phyloP scores from a whole-genome alignment of 345 rosid species.

The Cardamine occulta region DNA sequence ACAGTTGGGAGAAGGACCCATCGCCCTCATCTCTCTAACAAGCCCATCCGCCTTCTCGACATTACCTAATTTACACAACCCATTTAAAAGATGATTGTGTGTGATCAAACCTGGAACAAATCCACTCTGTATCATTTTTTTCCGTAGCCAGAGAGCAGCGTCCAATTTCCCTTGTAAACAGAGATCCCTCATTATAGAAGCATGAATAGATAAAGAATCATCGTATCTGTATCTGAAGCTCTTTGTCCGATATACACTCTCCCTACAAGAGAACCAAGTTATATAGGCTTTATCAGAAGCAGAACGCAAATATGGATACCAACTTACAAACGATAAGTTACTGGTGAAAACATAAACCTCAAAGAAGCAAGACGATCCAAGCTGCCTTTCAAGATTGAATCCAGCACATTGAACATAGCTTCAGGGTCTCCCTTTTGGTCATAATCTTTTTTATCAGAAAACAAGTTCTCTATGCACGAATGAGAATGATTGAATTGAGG shows the following conservation, averaged over 20 bases:
- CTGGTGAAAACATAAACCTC: slow-evolving; percentile 47
- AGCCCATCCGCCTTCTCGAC: slow-evolving; percentile 61
- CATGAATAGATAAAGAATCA: slow-evolving; percentile 36
- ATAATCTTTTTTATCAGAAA: slow-evolving; percentile 40
- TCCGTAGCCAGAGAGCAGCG: slow-evolving; percentile 66
- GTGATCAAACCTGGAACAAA: slow-evolving; percentile 59
- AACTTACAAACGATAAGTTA: not conserved
- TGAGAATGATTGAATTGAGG: slow-evolving; percentile 31
- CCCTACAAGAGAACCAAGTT: slow-evolving; percentile 53
- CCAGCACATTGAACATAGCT: slow-evolving; percentile 57
- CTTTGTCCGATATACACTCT: slow-evolving; percentile 46
- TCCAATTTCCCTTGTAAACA: slow-evolving; percentile 68
- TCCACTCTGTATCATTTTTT: slow-evolving; percentile 57
- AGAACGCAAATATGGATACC: not conserved
- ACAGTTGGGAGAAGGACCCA: slow-evolving; percentile 64
- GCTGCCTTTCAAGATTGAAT: slow-evolving; percentile 63
- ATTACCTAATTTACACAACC: slow-evolving; percentile 56
- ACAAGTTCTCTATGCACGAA: slow-evolving; percentile 44
- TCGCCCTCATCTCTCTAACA: slow-evolving; percentile 68
- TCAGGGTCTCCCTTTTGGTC: slow-evolving; percentile 49
- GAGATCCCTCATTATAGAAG: slow-evolving; percentile 52
- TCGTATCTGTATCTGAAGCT: slow-evolving; percentile 40
- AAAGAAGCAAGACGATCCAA: slow-evolving; percentile 67
- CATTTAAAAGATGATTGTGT: slow-evolving; percentile 71
- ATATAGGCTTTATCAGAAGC: slow-evolving; percentile 9